Percentiles rank a stretch among this genome's conserved stretches.
phyloP scores from a whole-genome alignment of 2,329 filamentous ascomycete genomes.

The Aspergillus transmontanensis region DNA sequence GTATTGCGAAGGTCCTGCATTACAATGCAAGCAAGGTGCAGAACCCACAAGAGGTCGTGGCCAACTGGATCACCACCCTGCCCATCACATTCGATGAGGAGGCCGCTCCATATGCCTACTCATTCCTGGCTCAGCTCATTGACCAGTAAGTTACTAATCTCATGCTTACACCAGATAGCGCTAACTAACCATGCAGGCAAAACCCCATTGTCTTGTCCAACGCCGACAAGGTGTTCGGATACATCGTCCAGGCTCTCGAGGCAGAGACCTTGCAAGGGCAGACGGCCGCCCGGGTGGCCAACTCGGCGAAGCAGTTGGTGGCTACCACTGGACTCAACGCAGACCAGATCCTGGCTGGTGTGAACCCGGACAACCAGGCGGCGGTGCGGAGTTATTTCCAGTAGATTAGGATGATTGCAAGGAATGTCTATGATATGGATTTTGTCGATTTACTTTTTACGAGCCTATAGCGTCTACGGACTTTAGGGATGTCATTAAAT shows the following conservation, averaged over 20 bases:
- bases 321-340: slow-evolving; percentile 74
- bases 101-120: slow-evolving; percentile 93
- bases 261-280: slow-evolving; percentile 86
- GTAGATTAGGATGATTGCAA: slow-evolving; percentile 1
- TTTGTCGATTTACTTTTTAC: slow-evolving; percentile 2
- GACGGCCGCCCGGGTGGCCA: slow-evolving; percentile 74
- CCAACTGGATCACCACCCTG: slow-evolving; percentile 87
- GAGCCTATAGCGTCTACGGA: slow-evolving; percentile 11
- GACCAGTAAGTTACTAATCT: slow-evolving; percentile 72
- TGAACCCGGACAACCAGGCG: slow-evolving; percentile 79
- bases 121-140: slow-evolving; percentile 87
- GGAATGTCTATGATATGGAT: slow-evolving; percentile 15
- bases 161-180: too few species aligned
- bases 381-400: slow-evolving; percentile 78
- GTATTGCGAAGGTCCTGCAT: slow-evolving; percentile 94
- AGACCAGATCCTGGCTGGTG: slow-evolving; percentile 71
- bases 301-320: slow-evolving; percentile 76
- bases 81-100: slow-evolving; percentile 96
- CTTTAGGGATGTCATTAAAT: slow-evolving; percentile 7
- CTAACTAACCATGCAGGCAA: slow-evolving; percentile 60
- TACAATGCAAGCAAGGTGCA: slow-evolving; percentile 78
- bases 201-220: slow-evolving; percentile 79
- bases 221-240: slow-evolving; percentile 78
- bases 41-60: slow-evolving; percentile 73
- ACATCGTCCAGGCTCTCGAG: slow-evolving; percentile 85